Conservation (phyloP, 164 flowering plant species). For the Chimonanthus praecox region DNA sequence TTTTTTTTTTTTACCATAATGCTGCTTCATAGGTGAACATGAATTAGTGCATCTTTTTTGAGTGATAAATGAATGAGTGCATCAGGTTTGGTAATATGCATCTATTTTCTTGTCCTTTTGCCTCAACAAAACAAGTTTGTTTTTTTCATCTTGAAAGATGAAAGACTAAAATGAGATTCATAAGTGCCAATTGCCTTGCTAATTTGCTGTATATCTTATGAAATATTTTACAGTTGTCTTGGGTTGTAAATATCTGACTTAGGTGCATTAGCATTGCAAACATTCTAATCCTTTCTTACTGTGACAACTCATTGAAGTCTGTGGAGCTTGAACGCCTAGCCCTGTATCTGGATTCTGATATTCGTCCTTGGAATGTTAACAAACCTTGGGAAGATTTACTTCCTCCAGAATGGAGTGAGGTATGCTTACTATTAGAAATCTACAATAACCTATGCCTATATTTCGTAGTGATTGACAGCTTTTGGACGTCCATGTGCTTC, state of each 20-base stretch:
- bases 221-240: background rate
- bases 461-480: background rate
- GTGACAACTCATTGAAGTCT: constrained; percentile 38
- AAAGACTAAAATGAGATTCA: background rate
- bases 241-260: background rate
- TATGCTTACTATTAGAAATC: constrained; percentile 17
- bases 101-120: background rate
- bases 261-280: too few relatives aligned
- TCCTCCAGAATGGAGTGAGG: constrained; percentile 95
- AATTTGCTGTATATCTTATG: background rate
- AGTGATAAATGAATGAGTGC: background rate
- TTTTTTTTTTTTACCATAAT: background rate
- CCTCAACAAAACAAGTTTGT: background rate
- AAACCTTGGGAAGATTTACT: constrained; percentile 85
- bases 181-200: background rate
- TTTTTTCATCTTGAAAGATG: background rate
- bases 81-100: background rate
- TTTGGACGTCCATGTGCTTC: constrained; percentile 12
- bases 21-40: background rate
- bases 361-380: constrained; percentile 60
- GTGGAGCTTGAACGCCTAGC: constrained; percentile 81
- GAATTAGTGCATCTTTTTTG: too few relatives aligned
- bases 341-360: constrained; percentile 85
- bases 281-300: too few relatives aligned
- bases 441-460: background rate